Evolutionary conservation across 768 basidiomycete species (phyloP).

Genomic region (Brasilioporus rufonigricans): DNA sequence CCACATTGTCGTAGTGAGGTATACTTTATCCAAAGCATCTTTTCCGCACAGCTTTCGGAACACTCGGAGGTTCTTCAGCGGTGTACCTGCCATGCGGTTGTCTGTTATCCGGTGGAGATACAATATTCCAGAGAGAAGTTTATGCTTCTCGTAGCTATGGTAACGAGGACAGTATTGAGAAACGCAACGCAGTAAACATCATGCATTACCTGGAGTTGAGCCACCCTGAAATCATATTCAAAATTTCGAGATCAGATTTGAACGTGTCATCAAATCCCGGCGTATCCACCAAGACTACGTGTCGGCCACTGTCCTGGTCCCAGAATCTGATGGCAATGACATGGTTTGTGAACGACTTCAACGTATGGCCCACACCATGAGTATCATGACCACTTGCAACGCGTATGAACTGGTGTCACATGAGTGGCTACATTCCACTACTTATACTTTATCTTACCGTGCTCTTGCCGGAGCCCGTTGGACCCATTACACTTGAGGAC

Average conservation of each 20-base stretch:
- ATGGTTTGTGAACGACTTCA: conserved; percentile 10
- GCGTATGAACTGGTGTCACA: conserved; percentile 8
- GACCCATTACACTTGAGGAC: conserved; percentile 17
- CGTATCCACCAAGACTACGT: conserved; percentile 26
- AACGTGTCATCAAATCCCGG: no score
- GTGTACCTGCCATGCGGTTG: no score
- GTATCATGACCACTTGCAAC: neutral
- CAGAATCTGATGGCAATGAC: conserved; percentile 6
- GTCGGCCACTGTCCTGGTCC: neutral
- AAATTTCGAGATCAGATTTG: conserved; percentile 11
- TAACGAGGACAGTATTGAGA: no score
- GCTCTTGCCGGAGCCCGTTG: conserved; percentile 16
- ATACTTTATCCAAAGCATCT: conserved; percentile 29
- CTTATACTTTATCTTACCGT: conserved; percentile 1
- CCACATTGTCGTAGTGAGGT: no score
- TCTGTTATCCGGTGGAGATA: no score
- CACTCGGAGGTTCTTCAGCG: conserved; percentile 34
- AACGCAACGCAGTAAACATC: no score
- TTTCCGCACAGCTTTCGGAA: conserved; percentile 30
- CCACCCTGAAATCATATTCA: conserved; percentile 15
- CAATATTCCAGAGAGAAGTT: no score
- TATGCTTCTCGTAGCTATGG: conserved; percentile 8
- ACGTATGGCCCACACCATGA: conserved; percentile 3
- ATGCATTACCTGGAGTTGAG: conserved; percentile 9
- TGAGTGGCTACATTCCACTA: neutral